Base-by-base conservation (phyloP, 495 filamentous ascomycete species). In the Tuber indicum region DNA sequence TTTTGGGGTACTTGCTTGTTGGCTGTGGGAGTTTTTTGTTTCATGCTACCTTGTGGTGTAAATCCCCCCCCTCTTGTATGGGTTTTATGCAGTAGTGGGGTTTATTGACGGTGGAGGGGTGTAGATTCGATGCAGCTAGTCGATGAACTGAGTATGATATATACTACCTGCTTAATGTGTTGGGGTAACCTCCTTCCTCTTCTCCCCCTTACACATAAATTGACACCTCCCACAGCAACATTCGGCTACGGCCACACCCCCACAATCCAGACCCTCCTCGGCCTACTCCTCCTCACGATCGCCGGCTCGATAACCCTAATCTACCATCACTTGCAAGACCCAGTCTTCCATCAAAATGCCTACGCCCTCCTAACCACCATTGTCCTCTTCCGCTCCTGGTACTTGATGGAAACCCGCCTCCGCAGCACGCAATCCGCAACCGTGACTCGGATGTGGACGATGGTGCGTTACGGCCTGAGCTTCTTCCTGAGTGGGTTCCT, bases 81-180 rank as follows among this genome's bases (percentile, higher is more conserved):
- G 17, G 16, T 12, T 32, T 26, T 32, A 16, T 32, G 5, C 19
- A 14, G 47, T 23, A 72, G 32, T 26, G 19, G 43, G 21, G 36
- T 43, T n/a, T 46, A 70, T 71, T 82, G 58, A 75, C 32, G 12
- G 26, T 41, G 17, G 36, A 36, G 39, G 49, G 62, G 21, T 47
- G 19, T 26, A 97, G 94, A 99, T 85, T 93, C 94, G 2, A 97
- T 97, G 96, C 96, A 99, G 83, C 89, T 98, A 23, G 92, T 98
- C 47, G 96, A 99, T 82, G 96, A 99, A 85, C 88, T 98, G 12
- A 93, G 91, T 77, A 98, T 98, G 96, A 97, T 99, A 44, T 98
- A 99, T 84, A 97, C 95, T 2, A 96, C 95, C 12, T 96, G 92
- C 79, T 85, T 97, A n/a, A 96, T 97, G 91, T 85, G 86, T 75